Percentiles rank a stretch among this genome's conserved stretches.
These are phyloP conservation scores for Cinnamomum micranthum DNA, from an alignment of 164 flowering plant genomes.

Conservation along the genomic window DNA sequence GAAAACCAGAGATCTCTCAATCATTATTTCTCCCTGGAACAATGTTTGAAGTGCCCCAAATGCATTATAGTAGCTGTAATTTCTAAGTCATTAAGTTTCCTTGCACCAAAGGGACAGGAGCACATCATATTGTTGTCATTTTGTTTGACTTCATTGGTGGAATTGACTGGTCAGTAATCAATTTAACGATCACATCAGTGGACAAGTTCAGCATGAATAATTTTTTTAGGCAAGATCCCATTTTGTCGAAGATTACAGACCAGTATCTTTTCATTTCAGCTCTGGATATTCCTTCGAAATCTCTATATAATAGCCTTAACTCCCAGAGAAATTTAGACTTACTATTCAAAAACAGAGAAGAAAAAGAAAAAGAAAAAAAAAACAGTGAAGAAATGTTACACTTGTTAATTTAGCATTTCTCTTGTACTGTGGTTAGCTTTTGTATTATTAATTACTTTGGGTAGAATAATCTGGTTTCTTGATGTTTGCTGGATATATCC, in stretches of 20 bases:
- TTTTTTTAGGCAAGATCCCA: too few species aligned
- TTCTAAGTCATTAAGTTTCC: not conserved
- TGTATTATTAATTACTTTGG: not conserved
- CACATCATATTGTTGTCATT: not conserved
- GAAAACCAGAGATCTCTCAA: too few species aligned
- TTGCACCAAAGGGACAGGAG: not conserved
- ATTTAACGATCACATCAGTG: not conserved
- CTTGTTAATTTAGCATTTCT: too few species aligned
- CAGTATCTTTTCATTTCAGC: too few species aligned
- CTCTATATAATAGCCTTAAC: not conserved
- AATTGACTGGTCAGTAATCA: not conserved
- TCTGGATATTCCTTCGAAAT: not conserved
- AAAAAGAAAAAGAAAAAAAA: too few species aligned
- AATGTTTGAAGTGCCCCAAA: too few species aligned
- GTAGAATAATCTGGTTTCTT: not conserved
- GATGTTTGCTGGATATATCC: too few species aligned
- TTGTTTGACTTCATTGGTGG: not conserved
- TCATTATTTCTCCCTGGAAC: too few species aligned
- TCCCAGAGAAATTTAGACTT: not conserved
- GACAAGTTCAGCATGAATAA: not conserved
- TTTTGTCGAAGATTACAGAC: too few species aligned
- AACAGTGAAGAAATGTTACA: too few species aligned
- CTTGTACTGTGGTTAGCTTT: not conserved
- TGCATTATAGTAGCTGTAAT: not conserved
- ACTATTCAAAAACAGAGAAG: too few species aligned